Evolutionary conservation across 2,329 filamentous ascomycete genomes (phyloP).

Genomic region (Fonsecaea nubica): DNA sequence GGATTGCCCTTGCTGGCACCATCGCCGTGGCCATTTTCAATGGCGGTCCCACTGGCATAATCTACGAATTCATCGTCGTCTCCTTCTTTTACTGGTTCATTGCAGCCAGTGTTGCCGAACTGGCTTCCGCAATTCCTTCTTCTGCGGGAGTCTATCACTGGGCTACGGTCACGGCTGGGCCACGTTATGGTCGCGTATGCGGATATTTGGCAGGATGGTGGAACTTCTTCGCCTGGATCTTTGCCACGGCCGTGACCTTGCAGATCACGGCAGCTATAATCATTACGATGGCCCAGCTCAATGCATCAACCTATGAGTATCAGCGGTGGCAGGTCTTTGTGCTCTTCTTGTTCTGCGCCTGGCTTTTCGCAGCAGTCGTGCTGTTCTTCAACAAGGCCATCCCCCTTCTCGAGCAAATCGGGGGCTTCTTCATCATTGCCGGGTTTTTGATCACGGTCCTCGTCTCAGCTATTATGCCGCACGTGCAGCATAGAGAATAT

Average conservation of each 20-base stretch:
- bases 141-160: constrained; percentile 67
- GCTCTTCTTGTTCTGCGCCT: constrained; percentile 55
- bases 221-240: constrained; percentile 62
- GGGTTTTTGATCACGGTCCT: constrained; percentile 57
- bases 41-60: constrained; percentile 65
- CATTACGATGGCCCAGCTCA: constrained; percentile 48
- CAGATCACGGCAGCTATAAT: constrained; percentile 55
- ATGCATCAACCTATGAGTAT: constrained; percentile 15
- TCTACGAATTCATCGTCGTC: constrained; percentile 65
- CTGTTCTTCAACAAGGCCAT: constrained; percentile 55
- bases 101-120: constrained; percentile 65
- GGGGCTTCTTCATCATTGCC: constrained; percentile 58
- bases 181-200: constrained; percentile 56
- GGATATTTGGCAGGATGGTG: constrained; percentile 55
- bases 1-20: constrained; percentile 68
- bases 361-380: constrained; percentile 26
- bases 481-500: constrained; percentile 50
- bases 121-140: constrained; percentile 67
- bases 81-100: constrained; percentile 65
- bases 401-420: constrained; percentile 43
- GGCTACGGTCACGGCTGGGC: constrained; percentile 64
- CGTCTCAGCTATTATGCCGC: constrained; percentile 41
- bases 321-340: constrained; percentile 66
- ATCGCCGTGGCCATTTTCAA: constrained; percentile 50
- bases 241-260: constrained; percentile 57